Base-by-base conservation (phyloP, 495 filamentous ascomycete genomes). In the Daldinia concentrica region DNA sequence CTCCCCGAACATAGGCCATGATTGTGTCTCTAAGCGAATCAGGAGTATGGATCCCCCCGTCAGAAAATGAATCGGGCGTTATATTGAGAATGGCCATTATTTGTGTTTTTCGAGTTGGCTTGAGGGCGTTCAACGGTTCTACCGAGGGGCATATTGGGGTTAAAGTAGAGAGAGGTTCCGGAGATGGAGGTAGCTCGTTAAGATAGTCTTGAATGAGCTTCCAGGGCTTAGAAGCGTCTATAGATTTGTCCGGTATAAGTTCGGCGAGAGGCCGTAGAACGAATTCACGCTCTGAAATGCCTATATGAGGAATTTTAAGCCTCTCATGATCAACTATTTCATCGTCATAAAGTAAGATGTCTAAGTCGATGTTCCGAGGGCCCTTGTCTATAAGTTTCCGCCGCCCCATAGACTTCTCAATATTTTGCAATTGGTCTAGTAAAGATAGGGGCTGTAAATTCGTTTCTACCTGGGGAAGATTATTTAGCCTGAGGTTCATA, bases 21-120 rank as follows among this genome's bases (percentile, higher is more conserved):
- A 92, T 82, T 9, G 88, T 91, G 32, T 78, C 69, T 8, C 76
- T 41, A 19, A 84, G 68, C 11, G 74, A 70, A 26, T 82, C 62
- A 0, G 71, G 55, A 45, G 76, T 73, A 80, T 94, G 85, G 1
- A 80, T 73, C 48, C 94, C 95, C 58, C 94, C 95, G 72, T 98
- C 94, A 12, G 94, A 98, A 84, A 98, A 98, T 41, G 95, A 98
- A 83, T 99, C 95, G 9, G 95, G 95, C 1, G 95, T 98, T 64
- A 97, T 83, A 81, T 99, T 99, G 58, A 98, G 85, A 71, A 99
- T 96, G 32, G 92, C 91, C 95, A 99, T 98, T 43, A 98, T 80
- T 60, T 89, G 87, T 1, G 94, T 98, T 50, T 82, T 82, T 48
- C 92, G 90, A 58, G 79, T 82, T 0, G 89, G 82, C 66, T 88